Evolutionary conservation across 2,329 filamentous ascomycete genomes (phyloP), one percentile per base, ranked within the genome.

Genomic region (Zalaria obscura): DNA sequence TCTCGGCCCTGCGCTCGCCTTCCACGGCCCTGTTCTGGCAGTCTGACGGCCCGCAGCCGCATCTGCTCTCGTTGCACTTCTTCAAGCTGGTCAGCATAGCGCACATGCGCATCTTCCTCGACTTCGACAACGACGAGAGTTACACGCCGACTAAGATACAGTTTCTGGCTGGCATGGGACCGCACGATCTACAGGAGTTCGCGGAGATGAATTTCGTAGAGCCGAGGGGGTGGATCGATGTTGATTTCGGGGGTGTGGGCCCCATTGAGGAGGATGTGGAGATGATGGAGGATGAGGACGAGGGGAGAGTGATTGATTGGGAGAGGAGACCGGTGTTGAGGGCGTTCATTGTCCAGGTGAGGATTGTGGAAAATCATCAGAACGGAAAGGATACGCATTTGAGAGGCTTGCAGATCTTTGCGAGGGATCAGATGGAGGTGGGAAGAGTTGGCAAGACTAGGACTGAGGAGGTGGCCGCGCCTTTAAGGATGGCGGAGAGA

Each of bases 311-410:
- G 37, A 44, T 55, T 10, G 51, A 59, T 42, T 57, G 76, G 74
- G 37, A 70, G 69, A 38, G 78, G 77, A 54, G 81, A 73, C 67
- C 67, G 52, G 83, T 88, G 1, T 73, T 96, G 11, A 78, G 88
- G 45, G 87, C 84, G 10, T 94, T 89, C 65, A 76, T 96, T 27
- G 72, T 98, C 27, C 88, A 96, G 60, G 79, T 96, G 55, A 79
- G 83, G 50, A 80, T 98, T 38, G 74, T 89, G 40, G 91, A 96
- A 65, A 98, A 98, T 56, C 91, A 98, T 60, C 91, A 98, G 64
- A 98, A 98, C 59, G 91, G 91, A 48, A 98, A 98, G 60, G 91
- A 98, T 59, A 98, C 91, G n/a, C 91, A 98, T 67, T 73, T 98
- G 25, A 75, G 91, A 10, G 89, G 87, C 2, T 74, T 98, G 60